Conservation (phyloP, 306 rosid species). For the Quercus aquifolioides region DNA sequence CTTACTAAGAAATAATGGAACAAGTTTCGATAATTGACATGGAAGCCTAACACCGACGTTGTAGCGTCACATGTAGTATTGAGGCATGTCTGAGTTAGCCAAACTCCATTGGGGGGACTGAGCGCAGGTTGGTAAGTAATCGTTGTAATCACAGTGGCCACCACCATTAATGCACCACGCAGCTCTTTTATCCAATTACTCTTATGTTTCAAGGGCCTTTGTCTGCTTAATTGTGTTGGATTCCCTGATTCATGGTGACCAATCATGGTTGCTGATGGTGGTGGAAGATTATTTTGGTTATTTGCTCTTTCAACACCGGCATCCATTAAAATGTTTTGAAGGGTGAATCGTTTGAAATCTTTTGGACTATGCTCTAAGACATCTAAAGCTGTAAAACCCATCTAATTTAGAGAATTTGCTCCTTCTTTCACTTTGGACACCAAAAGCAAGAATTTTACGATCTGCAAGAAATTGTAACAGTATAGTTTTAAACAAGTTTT, state of each 20-base stretch:
- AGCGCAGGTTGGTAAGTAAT: background rate
- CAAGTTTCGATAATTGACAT: too few species aligned
- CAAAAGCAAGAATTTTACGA: background rate
- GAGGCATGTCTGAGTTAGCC: too few species aligned
- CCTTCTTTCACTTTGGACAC: background rate
- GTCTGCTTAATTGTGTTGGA: background rate
- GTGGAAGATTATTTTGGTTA: too few species aligned
- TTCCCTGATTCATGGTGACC: background rate
- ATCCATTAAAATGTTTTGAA: background rate
- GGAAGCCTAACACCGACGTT: too few species aligned
- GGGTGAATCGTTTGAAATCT: constrained; percentile 3
- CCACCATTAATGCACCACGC: too few species aligned
- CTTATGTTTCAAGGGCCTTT: background rate
- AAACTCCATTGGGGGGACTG: constrained; percentile 16
- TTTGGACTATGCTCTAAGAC: background rate
- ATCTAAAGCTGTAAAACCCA: background rate
- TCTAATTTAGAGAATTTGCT: background rate
- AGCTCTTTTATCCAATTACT: background rate
- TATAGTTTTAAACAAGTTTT: too few species aligned
- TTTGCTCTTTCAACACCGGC: too few species aligned
- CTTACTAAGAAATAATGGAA: too few species aligned
- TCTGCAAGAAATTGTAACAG: background rate
- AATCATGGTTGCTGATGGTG: too few species aligned
- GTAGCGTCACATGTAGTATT: too few species aligned
- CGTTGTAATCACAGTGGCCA: too few species aligned